These are phyloP conservation scores for Hura crepitans DNA, from an alignment of 441 rosid genomes.

Conservation along the genomic window DNA sequence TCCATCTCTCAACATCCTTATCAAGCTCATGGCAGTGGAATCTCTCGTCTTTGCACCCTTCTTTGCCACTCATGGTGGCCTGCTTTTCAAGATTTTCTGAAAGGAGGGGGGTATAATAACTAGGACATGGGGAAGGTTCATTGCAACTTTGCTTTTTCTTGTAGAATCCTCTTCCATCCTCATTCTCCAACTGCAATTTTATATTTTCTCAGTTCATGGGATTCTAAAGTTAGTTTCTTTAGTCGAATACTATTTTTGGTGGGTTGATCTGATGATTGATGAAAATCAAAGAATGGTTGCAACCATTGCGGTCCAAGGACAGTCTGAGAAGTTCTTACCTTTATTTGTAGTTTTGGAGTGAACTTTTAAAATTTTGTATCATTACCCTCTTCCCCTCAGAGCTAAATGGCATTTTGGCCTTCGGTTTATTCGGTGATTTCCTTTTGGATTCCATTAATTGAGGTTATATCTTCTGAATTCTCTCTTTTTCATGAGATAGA, in stretches of 20 bases:
- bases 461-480: no score
- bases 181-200: constrained; percentile 2
- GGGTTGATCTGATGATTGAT: constrained; percentile 15
- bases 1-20: constrained; percentile 77
- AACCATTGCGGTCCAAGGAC: background rate
- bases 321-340: background rate
- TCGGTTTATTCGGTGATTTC: no score
- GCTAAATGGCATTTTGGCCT: background rate
- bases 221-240: constrained; percentile 5
- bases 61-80: constrained; percentile 75
- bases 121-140: background rate
- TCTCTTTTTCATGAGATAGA: no score
- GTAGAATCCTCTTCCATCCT: constrained; percentile 8
- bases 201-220: constrained; percentile 15
- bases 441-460: no score
- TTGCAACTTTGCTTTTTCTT: background rate
- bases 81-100: constrained; percentile 60
- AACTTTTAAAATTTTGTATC: constrained; percentile 12
- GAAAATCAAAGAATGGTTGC: constrained; percentile 12
- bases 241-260: constrained; percentile 10
- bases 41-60: constrained; percentile 82
- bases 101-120: background rate
- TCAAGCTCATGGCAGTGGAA: constrained; percentile 86
- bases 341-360: constrained; percentile 3
- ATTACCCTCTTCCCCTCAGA: background rate